Base-by-base conservation (phyloP, 495 filamentous ascomycete species). In the Letharia columbiana region DNA sequence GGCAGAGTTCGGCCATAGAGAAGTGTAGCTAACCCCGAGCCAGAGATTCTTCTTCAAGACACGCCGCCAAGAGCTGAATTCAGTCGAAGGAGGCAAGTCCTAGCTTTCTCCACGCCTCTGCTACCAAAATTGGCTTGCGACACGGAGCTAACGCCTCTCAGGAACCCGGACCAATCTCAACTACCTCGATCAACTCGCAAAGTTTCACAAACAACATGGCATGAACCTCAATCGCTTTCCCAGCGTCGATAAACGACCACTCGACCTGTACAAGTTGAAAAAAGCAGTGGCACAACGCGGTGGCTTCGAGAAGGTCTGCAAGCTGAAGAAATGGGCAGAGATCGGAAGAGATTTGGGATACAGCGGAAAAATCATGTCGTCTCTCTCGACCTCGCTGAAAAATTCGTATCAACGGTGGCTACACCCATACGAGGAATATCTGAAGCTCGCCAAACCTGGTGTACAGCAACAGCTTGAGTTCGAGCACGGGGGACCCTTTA, bases 351-450 rank as follows among this genome's bases (percentile, higher is more conserved):
- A 97, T 75, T 78, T 99, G 28, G 94, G 94, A 62, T 99, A 99
- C 77, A 97, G 94, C 73, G 94, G 94, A 73, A 99, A 99, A 78
- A 99, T 99, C 69, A 99, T 99, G 94, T 98, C 95, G 0, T 98
- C 95, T n/a, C 77, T 99, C 52, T 99, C 94, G 15, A 99, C 94
- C 2, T 98, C 95, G 31, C 84, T 99, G 61, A 99, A 98, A 76
- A 99, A 98, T 72, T 98, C 95, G 9, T 99, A 94, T 71, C 91
- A 96, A 73, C 86, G 91, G 74, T 99, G 93, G 87, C 85, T 99
- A 15, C 88, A 91, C 72, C 94, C 94, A 0, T 99, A 97, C 73
- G 94, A 99, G 77, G 92, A 97, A 67, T 99, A 96, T 73, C 81
- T 99, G 39, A 85, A 88, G 56, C 80, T 91, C 41, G 93, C 92